A percentile compares a stretch with the other conserved stretches of the same genome.
phyloP scores from a whole-genome alignment of 2,329 filamentous ascomycete genomes.

The Penicillium sp. region DNA sequence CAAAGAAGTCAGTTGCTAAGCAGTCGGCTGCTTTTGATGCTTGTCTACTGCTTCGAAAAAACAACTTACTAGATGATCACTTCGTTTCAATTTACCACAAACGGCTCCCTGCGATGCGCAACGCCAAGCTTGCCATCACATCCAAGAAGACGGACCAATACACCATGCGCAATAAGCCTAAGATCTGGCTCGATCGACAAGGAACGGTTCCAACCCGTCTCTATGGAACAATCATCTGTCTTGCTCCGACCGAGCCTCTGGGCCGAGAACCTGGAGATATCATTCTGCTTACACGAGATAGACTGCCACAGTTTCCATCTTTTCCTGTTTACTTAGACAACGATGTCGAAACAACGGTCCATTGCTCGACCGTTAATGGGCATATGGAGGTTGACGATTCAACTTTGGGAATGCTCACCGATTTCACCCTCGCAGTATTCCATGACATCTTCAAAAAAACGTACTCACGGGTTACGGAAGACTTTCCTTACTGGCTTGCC shows the following conservation, averaged over 20 bases:
- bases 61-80: constrained; percentile 70
- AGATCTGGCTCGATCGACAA: constrained; percentile 63
- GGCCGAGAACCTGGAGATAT: constrained; percentile 64
- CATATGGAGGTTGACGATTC: constrained; percentile 40
- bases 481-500: constrained; percentile 81
- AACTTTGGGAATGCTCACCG: constrained; percentile 59
- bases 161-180: constrained; percentile 75
- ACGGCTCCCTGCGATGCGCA: constrained; percentile 77
- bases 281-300: constrained; percentile 68
- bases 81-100: constrained; percentile 74
- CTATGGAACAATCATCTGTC: constrained; percentile 62
- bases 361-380: constrained; percentile 48
- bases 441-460: constrained; percentile 86
- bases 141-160: constrained; percentile 75
- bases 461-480: constrained; percentile 64
- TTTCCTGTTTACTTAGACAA: constrained; percentile 75
- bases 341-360: constrained; percentile 61
- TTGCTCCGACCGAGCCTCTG: constrained; percentile 60
- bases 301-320: constrained; percentile 64
- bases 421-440: constrained; percentile 76
- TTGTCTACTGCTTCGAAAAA: constrained; percentile 69
- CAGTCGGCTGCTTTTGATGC: constrained; percentile 86
- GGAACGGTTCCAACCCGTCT: constrained; percentile 55
- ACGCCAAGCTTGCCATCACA: constrained; percentile 79
- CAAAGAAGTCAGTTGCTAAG: constrained; percentile 76